phyloP scores from a whole-genome alignment of 1,284 basidiomycete genomes.

The Malassezia pachydermatis region DNA sequence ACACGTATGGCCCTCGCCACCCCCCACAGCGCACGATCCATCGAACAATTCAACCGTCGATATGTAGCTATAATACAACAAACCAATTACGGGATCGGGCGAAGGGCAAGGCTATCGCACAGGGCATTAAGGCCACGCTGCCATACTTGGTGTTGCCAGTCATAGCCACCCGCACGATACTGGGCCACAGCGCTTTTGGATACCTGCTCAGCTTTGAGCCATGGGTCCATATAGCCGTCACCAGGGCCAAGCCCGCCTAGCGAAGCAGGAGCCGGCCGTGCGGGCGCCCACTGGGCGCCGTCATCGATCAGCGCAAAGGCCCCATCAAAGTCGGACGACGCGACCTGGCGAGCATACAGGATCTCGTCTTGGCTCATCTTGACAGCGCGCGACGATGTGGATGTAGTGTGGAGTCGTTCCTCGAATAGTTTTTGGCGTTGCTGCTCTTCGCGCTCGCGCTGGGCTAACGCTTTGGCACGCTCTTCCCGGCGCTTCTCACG shows the following conservation, averaged over 20 bases:
- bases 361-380: conserved; percentile 20
- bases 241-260: conserved; percentile 23
- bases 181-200: conserved; percentile 21
- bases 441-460: conserved; percentile 11
- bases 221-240: conserved; percentile 34
- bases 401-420: conserved; percentile 17
- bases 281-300: conserved; percentile 22
- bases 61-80: no score
- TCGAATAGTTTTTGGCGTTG: conserved; percentile 25
- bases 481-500: conserved; percentile 20
- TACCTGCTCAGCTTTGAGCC: conserved; percentile 27
- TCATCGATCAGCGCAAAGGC: conserved; percentile 37
- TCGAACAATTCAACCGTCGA: no score
- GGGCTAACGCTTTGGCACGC: conserved; percentile 10
- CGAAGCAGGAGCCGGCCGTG: conserved; percentile 24
- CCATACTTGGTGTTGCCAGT: conserved; percentile 37
- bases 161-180: conserved; percentile 38
- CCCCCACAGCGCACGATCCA: background rate
- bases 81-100: no score
- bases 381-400: conserved; percentile 16
- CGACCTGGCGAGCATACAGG: conserved; percentile 4
- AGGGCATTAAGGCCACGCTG: conserved; percentile 25
- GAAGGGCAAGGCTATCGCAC: conserved; percentile 24
- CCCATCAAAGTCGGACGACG: conserved; percentile 30
- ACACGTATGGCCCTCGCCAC: background rate